A percentile compares a stretch with the other conserved stretches of the same genome.
These are phyloP conservation scores for Cercospora sp. DNA, from an alignment of 2,329 filamentous ascomycete genomes.

Conservation along the genomic window DNA sequence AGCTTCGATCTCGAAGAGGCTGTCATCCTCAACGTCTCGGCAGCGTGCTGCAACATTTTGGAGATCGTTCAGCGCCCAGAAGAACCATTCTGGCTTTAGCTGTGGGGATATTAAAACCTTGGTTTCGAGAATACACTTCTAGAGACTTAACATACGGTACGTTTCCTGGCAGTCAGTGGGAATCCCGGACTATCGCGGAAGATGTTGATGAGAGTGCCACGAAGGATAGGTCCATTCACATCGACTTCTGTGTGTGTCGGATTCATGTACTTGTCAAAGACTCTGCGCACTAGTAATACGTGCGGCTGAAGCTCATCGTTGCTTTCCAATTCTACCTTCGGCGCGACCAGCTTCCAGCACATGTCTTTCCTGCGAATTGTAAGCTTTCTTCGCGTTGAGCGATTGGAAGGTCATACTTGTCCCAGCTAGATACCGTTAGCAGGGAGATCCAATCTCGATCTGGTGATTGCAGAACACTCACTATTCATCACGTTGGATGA, in stretches of 20 bases:
- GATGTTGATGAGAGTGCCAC: background rate
- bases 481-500: conserved; percentile 8
- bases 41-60: background rate
- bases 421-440: conserved; percentile 7
- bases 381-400: background rate
- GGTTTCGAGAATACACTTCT: too few species aligned
- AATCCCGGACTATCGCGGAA: conserved; percentile 11
- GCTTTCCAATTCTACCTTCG: background rate
- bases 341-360: conserved; percentile 1
- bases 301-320: background rate
- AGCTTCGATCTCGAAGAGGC: conserved; percentile 10
- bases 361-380: background rate
- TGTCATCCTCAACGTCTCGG: background rate
- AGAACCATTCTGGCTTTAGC: conserved; percentile 15
- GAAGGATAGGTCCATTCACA: background rate
- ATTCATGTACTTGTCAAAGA: conserved; percentile 1
- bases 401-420: background rate
- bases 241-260: conserved; percentile 6
- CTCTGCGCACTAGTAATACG: background rate
- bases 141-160: background rate
- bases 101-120: background rate
- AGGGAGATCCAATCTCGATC: background rate
- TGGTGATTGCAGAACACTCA: background rate
- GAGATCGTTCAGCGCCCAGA: conserved; percentile 7
- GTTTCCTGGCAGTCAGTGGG: background rate